Conservation (phyloP, 352 stramenopile genomes). For the Phytophthora palmivora region DNA sequence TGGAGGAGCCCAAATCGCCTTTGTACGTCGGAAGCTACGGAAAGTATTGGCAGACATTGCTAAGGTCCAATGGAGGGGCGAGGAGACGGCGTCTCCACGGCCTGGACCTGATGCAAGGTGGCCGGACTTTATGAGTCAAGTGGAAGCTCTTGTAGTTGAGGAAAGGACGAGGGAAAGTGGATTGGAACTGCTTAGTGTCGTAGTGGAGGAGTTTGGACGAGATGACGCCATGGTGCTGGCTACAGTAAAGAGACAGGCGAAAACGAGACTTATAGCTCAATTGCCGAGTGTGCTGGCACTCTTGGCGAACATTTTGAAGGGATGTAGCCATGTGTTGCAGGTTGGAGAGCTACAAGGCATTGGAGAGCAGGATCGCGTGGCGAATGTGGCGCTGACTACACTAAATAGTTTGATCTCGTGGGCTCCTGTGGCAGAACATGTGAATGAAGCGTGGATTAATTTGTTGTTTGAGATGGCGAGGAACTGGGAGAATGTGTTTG, state of each 20-base stretch:
- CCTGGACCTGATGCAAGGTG: slow-evolving; percentile 27
- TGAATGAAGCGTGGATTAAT: slow-evolving; percentile 65
- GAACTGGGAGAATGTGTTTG: slow-evolving; percentile 46
- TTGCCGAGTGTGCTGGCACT: slow-evolving; percentile 59
- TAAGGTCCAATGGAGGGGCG: slow-evolving; percentile 54
- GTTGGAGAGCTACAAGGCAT: slow-evolving; percentile 17
- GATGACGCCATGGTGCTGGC: slow-evolving; percentile 68
- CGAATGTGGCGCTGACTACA: slow-evolving; percentile 58
- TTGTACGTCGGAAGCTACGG: slow-evolving; percentile 71
- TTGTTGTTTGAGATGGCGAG: slow-evolving; percentile 66
- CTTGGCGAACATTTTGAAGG: slow-evolving; percentile 54
- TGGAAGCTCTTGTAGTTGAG: slow-evolving; percentile 64
- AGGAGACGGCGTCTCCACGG: slow-evolving; percentile 8
- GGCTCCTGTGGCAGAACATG: slow-evolving; percentile 59
- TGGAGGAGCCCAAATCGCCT: slow-evolving; percentile 41
- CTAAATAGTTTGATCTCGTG: slow-evolving; percentile 62
- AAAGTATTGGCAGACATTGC: slow-evolving; percentile 82
- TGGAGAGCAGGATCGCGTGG: slow-evolving; percentile 51
- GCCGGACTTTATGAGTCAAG: slow-evolving; percentile 70
- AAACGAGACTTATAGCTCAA: slow-evolving; percentile 46
- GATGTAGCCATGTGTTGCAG: slow-evolving; percentile 54
- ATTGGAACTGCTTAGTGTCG: slow-evolving; percentile 63
- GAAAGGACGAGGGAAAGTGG: slow-evolving; percentile 49
- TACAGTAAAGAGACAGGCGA: slow-evolving; percentile 51
- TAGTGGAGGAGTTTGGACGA: slow-evolving; percentile 78